Evolutionary conservation across 257 asterid species (phyloP), one percentile per base, ranked within the genome.

Genomic region (Eucommia ulmoides): DNA sequence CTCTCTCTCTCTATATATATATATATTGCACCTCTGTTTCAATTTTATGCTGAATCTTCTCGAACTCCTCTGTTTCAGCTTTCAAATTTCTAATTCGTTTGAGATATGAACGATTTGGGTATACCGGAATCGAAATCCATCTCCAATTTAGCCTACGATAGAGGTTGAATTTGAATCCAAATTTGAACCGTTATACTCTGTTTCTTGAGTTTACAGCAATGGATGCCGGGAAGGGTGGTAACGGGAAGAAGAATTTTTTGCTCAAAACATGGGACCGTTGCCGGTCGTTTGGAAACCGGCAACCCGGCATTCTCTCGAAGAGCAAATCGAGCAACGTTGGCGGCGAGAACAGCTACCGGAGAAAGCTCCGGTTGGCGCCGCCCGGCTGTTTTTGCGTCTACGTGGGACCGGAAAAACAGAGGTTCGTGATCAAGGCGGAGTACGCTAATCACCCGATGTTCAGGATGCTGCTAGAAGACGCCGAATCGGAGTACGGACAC

Each of bases 401-500:
- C 35, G 93, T 82, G 3, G 88, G 93, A n/a, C 59, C 77, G 0
- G 77, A 69, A 44, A 68, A 51, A 42, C 20, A 42, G 2, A 42
- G 48, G 20, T 42, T 42, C 19, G 48, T 17, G 2, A 42, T 42
- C 3, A 42, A 60, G 66, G 58, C 73, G 1, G 69, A 69, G 41
- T 63, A 14, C 16, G 76, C 71, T 0, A 78, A 78, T 21, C 88
- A 82, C 65, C 82, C 88, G 1, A 17, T 73, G 44, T 82, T 82
- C 74, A 76, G 24, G 74, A 66, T 68, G 75, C 45, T 81, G 55
- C 82, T 81, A 3, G 84, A 81, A 60, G 93, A 81, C 42, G 88
- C 88, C 14, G 84, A 78, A 58, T 20, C 53, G 71, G 84, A 75
- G 7, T 82, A 82, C 17, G 93, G 48, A 3, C 19, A 2, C 48